These are phyloP conservation scores for Aspergillus brasiliensis DNA, from an alignment of 2,329 filamentous ascomycete species.

Conservation along the genomic window DNA sequence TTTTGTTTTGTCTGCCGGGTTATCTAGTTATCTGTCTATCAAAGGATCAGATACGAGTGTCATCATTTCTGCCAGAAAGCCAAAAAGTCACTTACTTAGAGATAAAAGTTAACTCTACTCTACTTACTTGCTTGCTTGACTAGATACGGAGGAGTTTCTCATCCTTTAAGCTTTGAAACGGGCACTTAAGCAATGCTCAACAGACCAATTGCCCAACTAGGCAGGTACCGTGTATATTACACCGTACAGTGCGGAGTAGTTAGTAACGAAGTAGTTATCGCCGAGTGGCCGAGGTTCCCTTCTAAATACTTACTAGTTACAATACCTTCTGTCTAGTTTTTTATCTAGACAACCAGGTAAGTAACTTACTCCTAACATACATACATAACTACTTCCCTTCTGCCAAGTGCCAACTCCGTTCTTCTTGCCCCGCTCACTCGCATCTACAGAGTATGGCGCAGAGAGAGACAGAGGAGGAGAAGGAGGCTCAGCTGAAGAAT, in stretches of 20 bases:
- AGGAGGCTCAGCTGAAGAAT: neutral
- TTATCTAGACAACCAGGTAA: no score
- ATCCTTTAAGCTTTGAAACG: conserved; percentile 7
- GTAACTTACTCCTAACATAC: neutral
- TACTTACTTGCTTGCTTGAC: no score
- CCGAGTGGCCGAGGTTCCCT: neutral
- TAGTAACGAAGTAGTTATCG: no score
- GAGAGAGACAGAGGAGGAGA: no score
- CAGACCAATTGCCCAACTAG: neutral
- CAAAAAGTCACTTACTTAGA: neutral
- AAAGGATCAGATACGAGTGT: no score
- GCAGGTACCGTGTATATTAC: neutral
- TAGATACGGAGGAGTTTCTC: no score
- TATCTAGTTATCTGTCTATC: neutral
- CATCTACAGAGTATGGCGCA: neutral
- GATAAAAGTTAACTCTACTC: neutral
- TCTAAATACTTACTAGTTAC: neutral
- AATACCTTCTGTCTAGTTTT: neutral
- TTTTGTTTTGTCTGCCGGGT: neutral
- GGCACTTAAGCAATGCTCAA: conserved; percentile 7
- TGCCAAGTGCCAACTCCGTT: no score
- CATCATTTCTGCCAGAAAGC: no score
- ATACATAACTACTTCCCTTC: no score
- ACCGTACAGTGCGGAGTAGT: neutral
- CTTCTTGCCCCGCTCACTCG: neutral